Conservation (phyloP, 768 basidiomycete species). For the Calvatia gigantea region DNA sequence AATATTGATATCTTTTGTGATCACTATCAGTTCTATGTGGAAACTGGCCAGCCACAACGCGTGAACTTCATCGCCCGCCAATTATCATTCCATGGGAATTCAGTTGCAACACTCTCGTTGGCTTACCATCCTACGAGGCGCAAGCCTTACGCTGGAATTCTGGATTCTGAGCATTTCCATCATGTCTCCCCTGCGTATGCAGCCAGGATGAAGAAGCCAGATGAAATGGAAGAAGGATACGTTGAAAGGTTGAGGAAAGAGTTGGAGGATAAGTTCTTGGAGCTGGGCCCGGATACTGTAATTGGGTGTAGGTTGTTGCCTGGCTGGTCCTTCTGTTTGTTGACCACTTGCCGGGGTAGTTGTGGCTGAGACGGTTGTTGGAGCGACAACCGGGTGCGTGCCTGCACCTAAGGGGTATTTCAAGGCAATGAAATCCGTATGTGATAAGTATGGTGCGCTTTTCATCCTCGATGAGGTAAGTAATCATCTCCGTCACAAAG, state of each 20-base stretch:
- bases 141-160: constrained; percentile 60
- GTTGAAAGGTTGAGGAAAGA: constrained; percentile 75
- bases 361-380: constrained; percentile 83
- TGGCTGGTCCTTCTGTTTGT: neutral
- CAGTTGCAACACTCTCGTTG: constrained; percentile 65
- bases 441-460: constrained; percentile 70
- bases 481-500: constrained; percentile 1
- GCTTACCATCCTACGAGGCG: constrained; percentile 66
- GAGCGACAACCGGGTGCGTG: constrained; percentile 77
- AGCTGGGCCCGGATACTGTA: constrained; percentile 78
- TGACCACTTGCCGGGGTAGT: constrained; percentile 37
- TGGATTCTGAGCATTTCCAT: constrained; percentile 67
- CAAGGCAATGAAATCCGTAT: constrained; percentile 79
- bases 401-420: constrained; percentile 83
- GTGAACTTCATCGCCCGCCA: constrained; percentile 76
- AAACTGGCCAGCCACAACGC: constrained; percentile 66
- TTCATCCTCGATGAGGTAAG: constrained; percentile 82
- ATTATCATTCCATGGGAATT: constrained; percentile 86
- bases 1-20: neutral
- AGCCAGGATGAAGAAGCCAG: constrained; percentile 65
- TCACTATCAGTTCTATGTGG: constrained; percentile 56
- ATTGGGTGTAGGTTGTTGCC: constrained; percentile 56
- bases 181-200: constrained; percentile 89
- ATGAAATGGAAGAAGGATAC: constrained; percentile 77
- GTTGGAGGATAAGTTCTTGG: constrained; percentile 81